Base-by-base conservation (phyloP, 164 flowering plant genomes). In the Aristolochia fimbriata region DNA sequence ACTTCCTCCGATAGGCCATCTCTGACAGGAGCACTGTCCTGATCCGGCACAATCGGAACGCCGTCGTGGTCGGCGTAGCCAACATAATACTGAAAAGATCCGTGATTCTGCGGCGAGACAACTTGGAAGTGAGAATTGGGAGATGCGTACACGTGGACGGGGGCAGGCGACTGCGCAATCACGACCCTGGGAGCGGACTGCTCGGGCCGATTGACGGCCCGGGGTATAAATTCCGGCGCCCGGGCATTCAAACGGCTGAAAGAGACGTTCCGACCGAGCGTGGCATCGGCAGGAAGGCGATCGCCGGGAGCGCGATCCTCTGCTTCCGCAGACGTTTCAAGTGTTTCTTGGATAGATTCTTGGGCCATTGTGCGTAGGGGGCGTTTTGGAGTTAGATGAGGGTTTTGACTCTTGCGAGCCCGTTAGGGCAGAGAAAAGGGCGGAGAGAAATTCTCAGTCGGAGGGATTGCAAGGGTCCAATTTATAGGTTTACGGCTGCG, bases 141-240 rank as follows among this genome's bases (percentile, higher is more conserved):
- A n/a, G 67, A 51, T 6, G 76, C 63, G 55, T 63, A 78, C 9
- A 74, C 70, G 27, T 72, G 84, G 45, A 77, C 68, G 68, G 72
- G 60, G 0, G 60, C 65, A 19, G 74, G 66, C 16, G 51, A 20
- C 48, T 62, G 71, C 15, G 76, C 65, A 25, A 70, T 57, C 58
- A 60, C 62, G 54, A 68, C 58, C 68, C 62, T 20, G 65, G 59
- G 49, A 54, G 73, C 11, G 45, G 54, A 73, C 45, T 53, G 71
- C 59, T 68, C 75, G 31, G 64, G 56, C 30, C 62, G 68, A 27
- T 24, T 62, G 25, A 65, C 53, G 6, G 50, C 54, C 55, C 73
- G 75, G 2, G 76, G 95, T 27, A 87, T 86, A 70, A 87, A 91
- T 74, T 85, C 95, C 0, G 97, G 88, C 11, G 95, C 92, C 62